Percentiles rank a stretch among this genome's conserved stretches.
Conservation (phyloP, 2,329 filamentous ascomycete species). For the Ustilaginoidea virens region DNA sequence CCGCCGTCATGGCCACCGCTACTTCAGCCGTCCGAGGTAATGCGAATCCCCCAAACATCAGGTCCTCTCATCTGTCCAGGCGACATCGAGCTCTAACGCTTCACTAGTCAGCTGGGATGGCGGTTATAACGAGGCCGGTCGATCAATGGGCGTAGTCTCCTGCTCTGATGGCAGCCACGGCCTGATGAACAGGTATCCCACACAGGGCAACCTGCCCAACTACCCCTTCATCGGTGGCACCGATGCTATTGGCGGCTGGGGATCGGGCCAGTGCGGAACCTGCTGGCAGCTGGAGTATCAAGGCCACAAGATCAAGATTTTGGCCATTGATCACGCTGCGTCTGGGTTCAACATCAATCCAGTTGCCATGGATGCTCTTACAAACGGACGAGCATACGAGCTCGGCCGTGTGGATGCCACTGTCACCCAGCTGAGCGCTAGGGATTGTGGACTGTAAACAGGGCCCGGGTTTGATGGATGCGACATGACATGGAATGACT, state of each 20-base stretch:
- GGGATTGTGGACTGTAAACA: constrained; percentile 25
- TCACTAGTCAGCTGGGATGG: constrained; percentile 51
- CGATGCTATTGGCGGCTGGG: constrained; percentile 38
- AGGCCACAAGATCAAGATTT: constrained; percentile 33
- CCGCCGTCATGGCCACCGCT: constrained; percentile 20
- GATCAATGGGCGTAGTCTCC: constrained; percentile 39
- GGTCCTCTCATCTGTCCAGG: too few relatives aligned
- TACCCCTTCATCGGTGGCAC: constrained; percentile 43
- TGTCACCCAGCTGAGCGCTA: constrained; percentile 25
- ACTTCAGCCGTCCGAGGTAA: constrained; percentile 11
- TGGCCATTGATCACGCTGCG: constrained; percentile 37
- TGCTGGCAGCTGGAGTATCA: constrained; percentile 42
- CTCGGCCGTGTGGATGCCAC: constrained; percentile 16
- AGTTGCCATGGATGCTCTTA: constrained; percentile 39
- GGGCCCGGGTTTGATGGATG: not conserved
- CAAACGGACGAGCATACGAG: constrained; percentile 29
- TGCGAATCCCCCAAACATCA: too few relatives aligned
- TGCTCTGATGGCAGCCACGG: constrained; percentile 57
- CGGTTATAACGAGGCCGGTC: constrained; percentile 47
- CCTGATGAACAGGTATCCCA: constrained; percentile 46
- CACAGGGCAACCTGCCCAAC: constrained; percentile 30
- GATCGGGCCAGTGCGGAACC: constrained; percentile 39
- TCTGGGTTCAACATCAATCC: constrained; percentile 40
- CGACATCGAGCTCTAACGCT: too few relatives aligned
- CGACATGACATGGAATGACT: not conserved